Percentiles rank a stretch among this genome's conserved stretches.
Evolutionary conservation across 176 grass and related monocot species (phyloP).

Genomic region (Dendrocalamus sinicus): DNA sequence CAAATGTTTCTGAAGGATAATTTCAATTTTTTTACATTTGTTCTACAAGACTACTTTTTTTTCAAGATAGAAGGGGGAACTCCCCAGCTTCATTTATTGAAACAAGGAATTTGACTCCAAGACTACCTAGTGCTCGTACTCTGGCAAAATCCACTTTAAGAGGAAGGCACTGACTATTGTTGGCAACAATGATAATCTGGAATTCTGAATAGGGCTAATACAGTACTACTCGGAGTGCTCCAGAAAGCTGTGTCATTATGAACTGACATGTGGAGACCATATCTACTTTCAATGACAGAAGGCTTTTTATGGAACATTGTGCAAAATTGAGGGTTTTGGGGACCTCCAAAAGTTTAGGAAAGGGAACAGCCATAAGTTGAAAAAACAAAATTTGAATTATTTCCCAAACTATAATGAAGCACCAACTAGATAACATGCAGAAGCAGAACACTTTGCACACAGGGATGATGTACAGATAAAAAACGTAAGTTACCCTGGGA

Average conservation of each 20-base stretch:
- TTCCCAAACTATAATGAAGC: slow-evolving; percentile 24
- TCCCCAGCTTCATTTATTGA: neutral
- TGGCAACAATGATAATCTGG: slow-evolving; percentile 17
- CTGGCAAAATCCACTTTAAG: slow-evolving; percentile 17
- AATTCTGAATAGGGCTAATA: slow-evolving; percentile 1
- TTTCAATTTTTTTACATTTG: neutral
- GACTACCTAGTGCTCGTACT: neutral
- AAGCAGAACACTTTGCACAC: slow-evolving; percentile 15
- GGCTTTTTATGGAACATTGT: neutral
- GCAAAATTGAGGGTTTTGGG: slow-evolving; percentile 7
- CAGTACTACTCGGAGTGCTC: slow-evolving; percentile 12
- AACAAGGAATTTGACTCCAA: slow-evolving; percentile 7
- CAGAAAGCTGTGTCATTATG: slow-evolving; percentile 22
- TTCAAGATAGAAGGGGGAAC: neutral
- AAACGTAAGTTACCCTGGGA: slow-evolving; percentile 4
- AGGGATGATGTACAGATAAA: slow-evolving; percentile 23
- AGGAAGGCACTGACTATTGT: neutral
- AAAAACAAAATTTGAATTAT: neutral
- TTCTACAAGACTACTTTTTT: neutral
- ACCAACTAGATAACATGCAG: slow-evolving; percentile 27
- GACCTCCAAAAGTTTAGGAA: neutral
- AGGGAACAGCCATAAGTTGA: neutral
- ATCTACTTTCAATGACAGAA: neutral
- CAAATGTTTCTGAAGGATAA: neutral
- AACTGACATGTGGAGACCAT: neutral